Conservation (phyloP, 225 moss, liverwort and hornwort species). For the Bryum argenteum region DNA sequence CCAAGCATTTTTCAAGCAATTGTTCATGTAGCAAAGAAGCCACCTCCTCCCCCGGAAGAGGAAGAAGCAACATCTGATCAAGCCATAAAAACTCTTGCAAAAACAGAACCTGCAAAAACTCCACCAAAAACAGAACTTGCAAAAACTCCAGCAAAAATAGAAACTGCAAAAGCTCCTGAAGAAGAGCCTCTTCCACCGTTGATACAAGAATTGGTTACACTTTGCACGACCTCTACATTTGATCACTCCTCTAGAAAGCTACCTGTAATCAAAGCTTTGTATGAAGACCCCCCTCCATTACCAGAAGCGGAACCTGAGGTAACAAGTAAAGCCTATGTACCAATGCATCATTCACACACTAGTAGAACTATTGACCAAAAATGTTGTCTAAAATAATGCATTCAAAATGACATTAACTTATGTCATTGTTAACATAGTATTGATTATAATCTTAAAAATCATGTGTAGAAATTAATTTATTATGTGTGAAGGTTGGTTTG, state of each 20-base stretch:
- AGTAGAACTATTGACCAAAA: too few relatives aligned
- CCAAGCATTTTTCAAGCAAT: slow-evolving; percentile 62
- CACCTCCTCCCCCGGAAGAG: neutral
- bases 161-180: neutral
- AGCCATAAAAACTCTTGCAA: slow-evolving; percentile 8
- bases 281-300: slow-evolving; percentile 34
- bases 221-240: slow-evolving; percentile 28
- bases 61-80: neutral
- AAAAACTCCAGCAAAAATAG: too few relatives aligned
- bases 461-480: too few relatives aligned
- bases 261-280: slow-evolving; percentile 58
- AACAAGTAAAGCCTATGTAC: neutral
- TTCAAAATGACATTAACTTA: too few relatives aligned
- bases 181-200: slow-evolving; percentile 12
- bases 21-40: slow-evolving; percentile 59
- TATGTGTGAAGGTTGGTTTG: too few relatives aligned
- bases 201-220: slow-evolving; percentile 47
- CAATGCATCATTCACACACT: too few relatives aligned
- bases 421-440: too few relatives aligned
- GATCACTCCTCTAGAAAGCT: slow-evolving; percentile 60
- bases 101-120: too few relatives aligned
- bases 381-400: too few relatives aligned
- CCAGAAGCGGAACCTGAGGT: neutral
- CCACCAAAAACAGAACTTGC: too few relatives aligned
- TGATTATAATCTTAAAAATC: too few relatives aligned